Evolutionary conservation across 2,329 filamentous ascomycete species (phyloP), one percentile per base, ranked within the genome.

Genomic region (Emericellopsis atlantica): DNA sequence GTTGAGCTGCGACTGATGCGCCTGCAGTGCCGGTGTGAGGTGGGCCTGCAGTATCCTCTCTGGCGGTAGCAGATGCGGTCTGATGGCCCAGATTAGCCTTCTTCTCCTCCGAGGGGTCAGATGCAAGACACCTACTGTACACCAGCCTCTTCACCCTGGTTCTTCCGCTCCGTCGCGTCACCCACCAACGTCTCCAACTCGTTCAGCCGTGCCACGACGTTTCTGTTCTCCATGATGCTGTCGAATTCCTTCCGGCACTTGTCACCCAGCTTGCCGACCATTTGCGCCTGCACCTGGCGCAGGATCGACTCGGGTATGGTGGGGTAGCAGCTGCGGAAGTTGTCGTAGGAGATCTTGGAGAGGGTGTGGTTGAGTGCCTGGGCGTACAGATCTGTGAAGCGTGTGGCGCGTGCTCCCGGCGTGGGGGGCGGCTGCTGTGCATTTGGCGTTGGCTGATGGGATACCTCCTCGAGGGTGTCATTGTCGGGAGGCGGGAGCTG

Each of bases 291-390:
- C 33, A 79, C 68, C 47, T 68, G 65, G 46, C 61, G 62, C 49
- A 81, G 61, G 32, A 70, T 65, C 7, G 56, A 60, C 21, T 71
- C 70, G 15, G 72, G 67, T n/a, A 79, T 63, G 16, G 70, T 76
- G 35, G 77, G 76, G 54, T 77, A 81, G 58, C 77, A 81, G 2
- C 69, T 62, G 2, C 69, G 69, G 49, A 81, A 72, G 54, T 74
- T 75, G 38, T 70, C 64, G 60, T 68, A 75, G 46, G 60, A 66
- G 41, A 80, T 63, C 51, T 72, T 70, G 48, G 56, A 61, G 26
- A 81, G 65, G 3, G 76, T 79, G 48, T 67, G 68, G 36, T 57
- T 48, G 21, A 80, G 66, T 23, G 68, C 67, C 43, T 64, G 58
- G 41, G 64, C 61, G 53, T 76, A 78, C 29, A 78, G 61, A 41